A percentile compares a stretch with the other conserved stretches of the same genome.
Evolutionary conservation across 257 asterid genomes (phyloP).

Genomic region (Leonotis leonurus): DNA sequence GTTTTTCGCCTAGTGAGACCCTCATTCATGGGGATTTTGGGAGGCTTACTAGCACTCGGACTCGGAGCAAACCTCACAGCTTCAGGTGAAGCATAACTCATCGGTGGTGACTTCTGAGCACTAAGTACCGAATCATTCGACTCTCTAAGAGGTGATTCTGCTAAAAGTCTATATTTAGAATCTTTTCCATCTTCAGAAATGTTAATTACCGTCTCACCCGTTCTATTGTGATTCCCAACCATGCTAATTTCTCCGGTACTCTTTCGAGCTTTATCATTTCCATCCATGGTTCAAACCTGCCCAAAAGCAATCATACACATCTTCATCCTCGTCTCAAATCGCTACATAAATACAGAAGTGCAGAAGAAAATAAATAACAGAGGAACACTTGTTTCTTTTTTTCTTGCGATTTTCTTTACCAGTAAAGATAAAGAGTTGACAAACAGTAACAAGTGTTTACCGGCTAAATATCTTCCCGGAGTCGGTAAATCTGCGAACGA

Average conservation of each 20-base stretch:
- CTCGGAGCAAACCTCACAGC: slow-evolving; percentile 30
- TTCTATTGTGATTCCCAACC: slow-evolving; percentile 44
- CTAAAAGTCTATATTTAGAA: slow-evolving; percentile 16
- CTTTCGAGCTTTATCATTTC: slow-evolving; percentile 21
- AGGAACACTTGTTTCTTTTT: neutral
- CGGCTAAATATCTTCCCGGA: slow-evolving; percentile 5
- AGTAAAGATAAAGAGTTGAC: neutral
- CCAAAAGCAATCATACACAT: slow-evolving; percentile 5
- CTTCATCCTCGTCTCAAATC: neutral
- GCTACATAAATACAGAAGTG: neutral
- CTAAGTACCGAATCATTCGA: slow-evolving; percentile 31
- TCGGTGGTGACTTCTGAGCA: slow-evolving; percentile 30
- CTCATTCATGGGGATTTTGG: slow-evolving; percentile 47
- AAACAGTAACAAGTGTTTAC: slow-evolving; percentile 6
- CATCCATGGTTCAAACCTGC: slow-evolving; percentile 31
- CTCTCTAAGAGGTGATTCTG: slow-evolving; percentile 38
- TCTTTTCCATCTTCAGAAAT: slow-evolving; percentile 46
- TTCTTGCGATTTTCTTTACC: neutral
- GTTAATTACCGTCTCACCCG: slow-evolving; percentile 38
- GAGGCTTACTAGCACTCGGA: slow-evolving; percentile 68
- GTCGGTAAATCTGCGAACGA: no score
- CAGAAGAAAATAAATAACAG: neutral
- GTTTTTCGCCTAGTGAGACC: slow-evolving; percentile 56
- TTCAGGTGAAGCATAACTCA: slow-evolving; percentile 54
- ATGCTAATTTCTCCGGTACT: slow-evolving; percentile 42